These are phyloP conservation scores for Phytophthora pini DNA, from an alignment of 352 stramenopile genomes.

Conservation along the genomic window DNA sequence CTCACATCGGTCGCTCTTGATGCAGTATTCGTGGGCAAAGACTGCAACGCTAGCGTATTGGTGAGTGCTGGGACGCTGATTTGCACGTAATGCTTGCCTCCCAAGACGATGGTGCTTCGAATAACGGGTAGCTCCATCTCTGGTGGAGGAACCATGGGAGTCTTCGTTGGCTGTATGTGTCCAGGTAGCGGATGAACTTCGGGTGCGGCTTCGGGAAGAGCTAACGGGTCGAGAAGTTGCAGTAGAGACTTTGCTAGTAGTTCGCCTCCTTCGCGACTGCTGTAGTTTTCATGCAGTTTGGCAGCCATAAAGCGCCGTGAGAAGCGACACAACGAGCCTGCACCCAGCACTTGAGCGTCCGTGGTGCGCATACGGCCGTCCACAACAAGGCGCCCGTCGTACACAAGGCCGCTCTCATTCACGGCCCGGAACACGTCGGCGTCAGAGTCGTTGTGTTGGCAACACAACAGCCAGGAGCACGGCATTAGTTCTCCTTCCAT, in stretches of 20 bases:
- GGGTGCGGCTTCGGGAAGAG: conserved; percentile 2
- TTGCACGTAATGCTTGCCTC: conserved; percentile 71
- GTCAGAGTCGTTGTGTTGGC: conserved; percentile 86
- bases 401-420: conserved; percentile 92
- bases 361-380: conserved; percentile 87
- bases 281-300: conserved; percentile 85
- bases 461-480: conserved; percentile 85
- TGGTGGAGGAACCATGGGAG: conserved; percentile 55
- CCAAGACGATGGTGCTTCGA: conserved; percentile 43
- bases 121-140: conserved; percentile 80
- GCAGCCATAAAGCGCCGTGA: conserved; percentile 80
- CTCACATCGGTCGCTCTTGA: conserved; percentile 14
- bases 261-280: conserved; percentile 75
- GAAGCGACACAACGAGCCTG: conserved; percentile 79
- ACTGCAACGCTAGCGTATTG: conserved; percentile 71
- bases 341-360: conserved; percentile 78
- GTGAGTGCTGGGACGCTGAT: conserved; percentile 76
- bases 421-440: conserved; percentile 90
- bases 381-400: conserved; percentile 92
- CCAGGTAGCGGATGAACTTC: conserved; percentile 20
- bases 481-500: conserved; percentile 36
- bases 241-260: conserved; percentile 71
- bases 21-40: conserved; percentile 55
- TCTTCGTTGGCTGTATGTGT: conserved; percentile 21
- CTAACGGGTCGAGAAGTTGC: conserved; percentile 68